These are phyloP conservation scores for Eimeria sp. DNA, from an alignment of 169 alveolate species.

Conservation along the genomic window DNA sequence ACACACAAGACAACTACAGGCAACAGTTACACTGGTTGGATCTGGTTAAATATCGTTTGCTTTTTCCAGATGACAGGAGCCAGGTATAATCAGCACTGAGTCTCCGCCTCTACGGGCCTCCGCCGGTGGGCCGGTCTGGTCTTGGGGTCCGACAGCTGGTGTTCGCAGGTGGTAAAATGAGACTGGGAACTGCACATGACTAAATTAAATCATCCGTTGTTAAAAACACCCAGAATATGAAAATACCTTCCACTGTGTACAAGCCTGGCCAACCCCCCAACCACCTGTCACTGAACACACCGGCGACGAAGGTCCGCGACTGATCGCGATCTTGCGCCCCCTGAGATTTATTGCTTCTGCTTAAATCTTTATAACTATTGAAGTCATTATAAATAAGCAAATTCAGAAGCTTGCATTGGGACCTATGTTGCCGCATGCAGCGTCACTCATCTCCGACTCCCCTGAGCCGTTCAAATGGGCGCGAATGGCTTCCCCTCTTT, in stretches of 20 bases:
- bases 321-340: background rate
- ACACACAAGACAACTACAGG: background rate
- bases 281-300: background rate
- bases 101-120: background rate
- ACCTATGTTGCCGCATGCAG: slow-evolving; percentile 21
- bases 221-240: background rate
- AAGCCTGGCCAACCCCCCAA: background rate
- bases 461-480: background rate
- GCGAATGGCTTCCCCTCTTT: slow-evolving; percentile 16
- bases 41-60: background rate
- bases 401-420: background rate
- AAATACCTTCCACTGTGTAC: background rate
- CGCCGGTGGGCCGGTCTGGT: slow-evolving; percentile 37
- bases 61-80: background rate
- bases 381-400: no score
- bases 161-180: background rate
- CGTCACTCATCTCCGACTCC: background rate
- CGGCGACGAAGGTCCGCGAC: background rate
- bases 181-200: background rate
- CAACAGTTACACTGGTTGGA: background rate
- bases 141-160: background rate
- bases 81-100: background rate
- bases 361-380: background rate
- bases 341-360: background rate
- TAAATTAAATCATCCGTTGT: background rate